phyloP scores from a whole-genome alignment of 176 grass and related monocot genomes.

The Bromus sterilis region DNA sequence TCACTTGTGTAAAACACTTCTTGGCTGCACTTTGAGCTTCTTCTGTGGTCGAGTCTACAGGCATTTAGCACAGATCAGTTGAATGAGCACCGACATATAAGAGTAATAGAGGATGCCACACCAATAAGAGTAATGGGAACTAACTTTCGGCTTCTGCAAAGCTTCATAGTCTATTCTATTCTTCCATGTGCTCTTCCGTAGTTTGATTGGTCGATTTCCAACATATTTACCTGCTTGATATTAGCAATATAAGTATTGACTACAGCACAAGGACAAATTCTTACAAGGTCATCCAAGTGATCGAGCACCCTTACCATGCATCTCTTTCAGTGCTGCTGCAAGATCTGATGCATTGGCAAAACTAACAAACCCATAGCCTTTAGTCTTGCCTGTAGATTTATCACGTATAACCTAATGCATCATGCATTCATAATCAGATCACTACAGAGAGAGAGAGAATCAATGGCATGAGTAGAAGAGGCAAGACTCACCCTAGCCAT shows the following conservation, averaged over 20 bases:
- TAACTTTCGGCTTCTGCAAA: slow-evolving; percentile 61
- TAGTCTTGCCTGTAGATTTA: slow-evolving; percentile 62
- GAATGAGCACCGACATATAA: not conserved
- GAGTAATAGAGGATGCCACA: not conserved
- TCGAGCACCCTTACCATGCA: slow-evolving; percentile 43
- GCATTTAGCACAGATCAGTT: not conserved
- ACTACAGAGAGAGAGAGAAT: not conserved
- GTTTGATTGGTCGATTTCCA: slow-evolving; percentile 77
- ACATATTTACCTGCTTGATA: slow-evolving; percentile 75
- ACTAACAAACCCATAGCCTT: slow-evolving; percentile 82
- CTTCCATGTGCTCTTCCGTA: slow-evolving; percentile 83
- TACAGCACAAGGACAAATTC: not conserved
- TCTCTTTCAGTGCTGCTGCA: slow-evolving; percentile 63
- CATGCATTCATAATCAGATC: not conserved
- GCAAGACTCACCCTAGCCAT: slow-evolving; percentile 66
- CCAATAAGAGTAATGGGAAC: not conserved
- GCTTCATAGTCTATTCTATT: slow-evolving; percentile 61
- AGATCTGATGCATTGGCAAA: slow-evolving; percentile 61
- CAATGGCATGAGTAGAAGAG: not conserved
- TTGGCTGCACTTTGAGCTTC: slow-evolving; percentile 53
- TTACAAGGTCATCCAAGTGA: not conserved
- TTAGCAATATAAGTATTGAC: slow-evolving; percentile 5
- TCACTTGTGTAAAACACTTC: slow-evolving; percentile 66
- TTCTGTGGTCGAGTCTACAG: slow-evolving; percentile 44
- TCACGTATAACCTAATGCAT: slow-evolving; percentile 57